phyloP scores from a whole-genome alignment of 2,329 filamentous ascomycete species.

The Calycina marina region DNA sequence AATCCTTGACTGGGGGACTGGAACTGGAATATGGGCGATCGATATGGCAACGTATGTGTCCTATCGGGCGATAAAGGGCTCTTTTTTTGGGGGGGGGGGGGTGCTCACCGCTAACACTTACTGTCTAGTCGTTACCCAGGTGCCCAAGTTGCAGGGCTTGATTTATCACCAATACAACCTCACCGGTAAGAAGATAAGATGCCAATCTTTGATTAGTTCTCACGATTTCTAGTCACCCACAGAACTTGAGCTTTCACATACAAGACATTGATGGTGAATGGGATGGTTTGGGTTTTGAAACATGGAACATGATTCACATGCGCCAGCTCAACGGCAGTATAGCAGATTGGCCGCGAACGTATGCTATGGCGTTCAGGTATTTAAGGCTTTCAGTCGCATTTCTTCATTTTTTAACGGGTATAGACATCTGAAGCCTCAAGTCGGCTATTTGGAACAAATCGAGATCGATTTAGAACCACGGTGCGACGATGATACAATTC shows the following conservation, averaged over 20 bases:
- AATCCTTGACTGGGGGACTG: slow-evolving; percentile 61
- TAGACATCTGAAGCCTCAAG: slow-evolving; percentile 63
- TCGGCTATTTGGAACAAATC: slow-evolving; percentile 69
- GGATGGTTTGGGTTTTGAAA: slow-evolving; percentile 29
- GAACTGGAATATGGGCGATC: slow-evolving; percentile 84
- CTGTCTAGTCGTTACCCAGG: slow-evolving; percentile 21
- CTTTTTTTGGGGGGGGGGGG: background rate
- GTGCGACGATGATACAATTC: slow-evolving; percentile 51
- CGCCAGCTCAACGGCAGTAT: slow-evolving; percentile 70
- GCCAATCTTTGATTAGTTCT: too few species aligned
- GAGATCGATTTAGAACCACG: slow-evolving; percentile 75
- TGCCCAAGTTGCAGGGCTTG: slow-evolving; percentile 45
- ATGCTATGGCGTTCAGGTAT: too few species aligned
- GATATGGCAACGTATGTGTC: slow-evolving; percentile 61
- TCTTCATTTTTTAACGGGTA: slow-evolving; percentile 16
- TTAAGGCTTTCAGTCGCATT: too few species aligned
- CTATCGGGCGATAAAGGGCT: background rate
- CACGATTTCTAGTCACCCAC: slow-evolving; percentile 44
- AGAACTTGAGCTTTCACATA: slow-evolving; percentile 52
- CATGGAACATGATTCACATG: slow-evolving; percentile 62
- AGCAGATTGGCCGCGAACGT: slow-evolving; percentile 59
- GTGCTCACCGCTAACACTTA: slow-evolving; percentile 1
- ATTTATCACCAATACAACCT: slow-evolving; percentile 48
- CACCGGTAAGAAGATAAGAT: background rate
- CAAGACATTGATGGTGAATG: slow-evolving; percentile 70